These are phyloP conservation scores for Eremothecium coryli DNA, from an alignment of 1,139 yeast genomes.

Conservation along the genomic window DNA sequence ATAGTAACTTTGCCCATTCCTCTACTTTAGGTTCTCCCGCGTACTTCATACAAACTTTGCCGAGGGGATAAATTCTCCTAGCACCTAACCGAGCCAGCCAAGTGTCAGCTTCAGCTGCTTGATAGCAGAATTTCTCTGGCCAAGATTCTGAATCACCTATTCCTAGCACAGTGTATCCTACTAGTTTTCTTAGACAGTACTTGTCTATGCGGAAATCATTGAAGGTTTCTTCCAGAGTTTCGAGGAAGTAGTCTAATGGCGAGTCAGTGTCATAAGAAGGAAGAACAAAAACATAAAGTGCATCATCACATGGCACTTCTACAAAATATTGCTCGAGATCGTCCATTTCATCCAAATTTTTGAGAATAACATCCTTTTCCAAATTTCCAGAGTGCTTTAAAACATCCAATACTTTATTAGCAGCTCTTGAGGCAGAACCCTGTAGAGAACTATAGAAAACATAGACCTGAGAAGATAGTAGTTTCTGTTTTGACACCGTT, in stretches of 20 bases:
- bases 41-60: slow-evolving; percentile 74
- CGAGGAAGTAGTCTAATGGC: slow-evolving; percentile 81
- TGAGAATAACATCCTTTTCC: slow-evolving; percentile 40
- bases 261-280: slow-evolving; percentile 93
- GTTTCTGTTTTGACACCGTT: slow-evolving; percentile 29
- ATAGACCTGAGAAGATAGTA: slow-evolving; percentile 35
- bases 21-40: slow-evolving; percentile 52
- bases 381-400: slow-evolving; percentile 32
- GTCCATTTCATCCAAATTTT: slow-evolving; percentile 72
- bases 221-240: slow-evolving; percentile 68
- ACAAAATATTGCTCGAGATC: slow-evolving; percentile 79
- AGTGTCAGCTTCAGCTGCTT: slow-evolving; percentile 65
- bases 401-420: slow-evolving; percentile 35
- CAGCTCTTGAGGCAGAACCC: slow-evolving; percentile 69
- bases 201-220: slow-evolving; percentile 83
- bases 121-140: slow-evolving; percentile 82
- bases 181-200: slow-evolving; percentile 54
- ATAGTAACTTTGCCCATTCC: slow-evolving; percentile 59
- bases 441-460: slow-evolving; percentile 80
- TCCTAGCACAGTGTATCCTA: slow-evolving; percentile 82
- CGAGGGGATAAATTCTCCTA: slow-evolving; percentile 73
- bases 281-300: slow-evolving; percentile 63
- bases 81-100: slow-evolving; percentile 79
- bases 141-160: slow-evolving; percentile 83
- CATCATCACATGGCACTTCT: slow-evolving; percentile 44